phyloP scores from a whole-genome alignment of 2,329 filamentous ascomycete genomes.

The Corniculantispora saksenae region DNA sequence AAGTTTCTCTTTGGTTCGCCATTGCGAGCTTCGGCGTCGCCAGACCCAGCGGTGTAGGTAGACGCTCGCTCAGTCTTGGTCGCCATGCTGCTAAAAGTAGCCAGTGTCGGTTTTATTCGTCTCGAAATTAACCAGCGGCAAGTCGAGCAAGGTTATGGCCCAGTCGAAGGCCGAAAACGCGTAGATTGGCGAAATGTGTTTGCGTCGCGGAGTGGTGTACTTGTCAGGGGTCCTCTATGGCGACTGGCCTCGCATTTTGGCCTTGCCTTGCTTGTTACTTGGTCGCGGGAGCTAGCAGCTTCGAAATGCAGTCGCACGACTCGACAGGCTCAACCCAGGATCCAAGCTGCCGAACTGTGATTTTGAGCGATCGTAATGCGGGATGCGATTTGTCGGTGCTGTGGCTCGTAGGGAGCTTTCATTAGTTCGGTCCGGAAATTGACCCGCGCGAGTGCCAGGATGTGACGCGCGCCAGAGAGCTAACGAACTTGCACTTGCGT shows the following conservation, averaged over 20 bases:
- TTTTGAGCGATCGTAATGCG: neutral
- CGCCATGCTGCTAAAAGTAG: conserved; percentile 42
- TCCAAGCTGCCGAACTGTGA: neutral
- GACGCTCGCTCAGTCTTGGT: conserved; percentile 57
- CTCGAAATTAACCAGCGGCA: neutral
- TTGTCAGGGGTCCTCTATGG: conserved; percentile 17
- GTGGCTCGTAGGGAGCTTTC: conserved; percentile 8
- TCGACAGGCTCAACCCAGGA: neutral
- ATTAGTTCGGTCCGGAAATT: conserved; percentile 38
- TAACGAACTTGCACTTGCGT: conserved; percentile 11
- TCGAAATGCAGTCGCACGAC: neutral
- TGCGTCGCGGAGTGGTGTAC: neutral
- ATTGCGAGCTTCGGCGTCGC: conserved; percentile 57
- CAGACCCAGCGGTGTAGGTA: conserved; percentile 59
- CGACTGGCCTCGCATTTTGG: conserved; percentile 12
- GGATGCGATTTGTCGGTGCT: conserved; percentile 8
- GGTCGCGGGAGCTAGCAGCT: neutral
- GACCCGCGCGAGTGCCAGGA: conserved; percentile 30
- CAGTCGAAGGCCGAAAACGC: neutral
- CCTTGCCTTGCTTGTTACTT: neutral
- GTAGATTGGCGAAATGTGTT: conserved; percentile 3
- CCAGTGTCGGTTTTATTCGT: conserved; percentile 9
- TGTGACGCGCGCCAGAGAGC: conserved; percentile 3
- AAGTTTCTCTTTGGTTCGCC: conserved; percentile 82
- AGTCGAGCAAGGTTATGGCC: neutral